Conservation (phyloP, 1,284 basidiomycete species). For the Naganishia sp. region DNA sequence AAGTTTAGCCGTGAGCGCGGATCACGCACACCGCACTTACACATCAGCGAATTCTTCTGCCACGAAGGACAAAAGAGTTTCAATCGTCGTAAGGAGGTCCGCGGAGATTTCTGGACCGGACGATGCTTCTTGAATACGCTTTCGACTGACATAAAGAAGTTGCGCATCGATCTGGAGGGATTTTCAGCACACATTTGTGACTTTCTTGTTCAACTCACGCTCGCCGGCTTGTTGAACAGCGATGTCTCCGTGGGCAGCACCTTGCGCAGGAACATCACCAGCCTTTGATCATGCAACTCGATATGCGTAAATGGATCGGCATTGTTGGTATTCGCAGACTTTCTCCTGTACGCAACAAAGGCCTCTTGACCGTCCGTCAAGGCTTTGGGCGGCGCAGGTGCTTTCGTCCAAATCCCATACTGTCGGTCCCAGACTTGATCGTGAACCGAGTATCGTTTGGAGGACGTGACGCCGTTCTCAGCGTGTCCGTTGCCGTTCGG, state of each 20-base stretch:
- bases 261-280: slow-evolving; percentile 15
- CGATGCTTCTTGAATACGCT: slow-evolving; percentile 12
- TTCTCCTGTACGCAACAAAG: slow-evolving; percentile 7
- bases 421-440: slow-evolving; percentile 17
- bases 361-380: slow-evolving; percentile 1
- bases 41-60: slow-evolving; percentile 15
- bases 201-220: neutral
- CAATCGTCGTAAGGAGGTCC: neutral
- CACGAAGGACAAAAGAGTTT: neutral
- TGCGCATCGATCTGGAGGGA: slow-evolving; percentile 6
- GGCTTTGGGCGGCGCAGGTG: neutral
- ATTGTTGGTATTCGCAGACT: slow-evolving; percentile 15
- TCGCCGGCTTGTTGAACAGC: slow-evolving; percentile 13
- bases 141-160: slow-evolving; percentile 14
- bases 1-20: too few species aligned
- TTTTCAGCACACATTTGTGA: neutral
- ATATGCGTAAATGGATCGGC: slow-evolving; percentile 21
- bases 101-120: neutral
- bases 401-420: slow-evolving; percentile 22
- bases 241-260: slow-evolving; percentile 14
- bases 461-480: neutral
- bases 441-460: slow-evolving; percentile 10
- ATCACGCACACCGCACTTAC: neutral
- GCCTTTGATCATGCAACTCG: slow-evolving; percentile 7
- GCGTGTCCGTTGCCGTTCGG: neutral